These are phyloP conservation scores for Nakazawaea populi DNA, from an alignment of 805 yeast genomes.

Conservation along the genomic window DNA sequence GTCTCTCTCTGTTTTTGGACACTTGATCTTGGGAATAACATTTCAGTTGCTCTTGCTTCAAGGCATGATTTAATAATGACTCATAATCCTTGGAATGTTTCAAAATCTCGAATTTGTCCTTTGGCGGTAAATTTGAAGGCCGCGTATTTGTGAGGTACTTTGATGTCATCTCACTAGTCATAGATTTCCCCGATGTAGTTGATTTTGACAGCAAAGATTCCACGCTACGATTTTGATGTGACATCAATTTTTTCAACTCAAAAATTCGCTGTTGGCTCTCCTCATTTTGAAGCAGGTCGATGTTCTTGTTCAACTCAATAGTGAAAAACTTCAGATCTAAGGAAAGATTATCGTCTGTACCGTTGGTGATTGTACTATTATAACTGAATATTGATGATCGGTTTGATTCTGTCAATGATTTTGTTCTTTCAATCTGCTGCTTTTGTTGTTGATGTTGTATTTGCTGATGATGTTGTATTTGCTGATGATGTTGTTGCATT, in stretches of 20 bases:
- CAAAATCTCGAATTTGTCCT: slow-evolving; percentile 41
- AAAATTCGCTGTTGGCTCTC: slow-evolving; percentile 31
- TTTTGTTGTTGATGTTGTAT: neutral
- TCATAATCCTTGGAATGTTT: slow-evolving; percentile 53
- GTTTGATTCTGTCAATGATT: slow-evolving; percentile 32
- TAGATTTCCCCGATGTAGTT: slow-evolving; percentile 5
- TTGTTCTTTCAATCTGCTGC: slow-evolving; percentile 7
- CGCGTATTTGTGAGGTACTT: slow-evolving; percentile 43
- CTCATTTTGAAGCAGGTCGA: slow-evolving; percentile 25
- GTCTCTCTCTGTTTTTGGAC: slow-evolving; percentile 27
- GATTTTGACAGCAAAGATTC: slow-evolving; percentile 8
- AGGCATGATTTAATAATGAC: slow-evolving; percentile 33
- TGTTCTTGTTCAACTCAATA: slow-evolving; percentile 23
- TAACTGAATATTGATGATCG: slow-evolving; percentile 41
- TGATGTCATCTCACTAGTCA: slow-evolving; percentile 7
- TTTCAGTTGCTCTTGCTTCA: slow-evolving; percentile 31
- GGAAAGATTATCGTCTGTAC: slow-evolving; percentile 21
- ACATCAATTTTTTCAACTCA: slow-evolving; percentile 9
- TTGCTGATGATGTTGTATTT: neutral
- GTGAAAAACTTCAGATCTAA: slow-evolving; percentile 30
- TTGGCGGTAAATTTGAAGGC: slow-evolving; percentile 65
- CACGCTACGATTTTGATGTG: slow-evolving; percentile 12
- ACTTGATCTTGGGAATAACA: slow-evolving; percentile 12
- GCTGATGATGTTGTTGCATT: neutral
- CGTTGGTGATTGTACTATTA: slow-evolving; percentile 17